A percentile compares a stretch with the other conserved stretches of the same genome.
Conservation (phyloP, 495 filamentous ascomycete genomes). For the Monascus purpureus region DNA sequence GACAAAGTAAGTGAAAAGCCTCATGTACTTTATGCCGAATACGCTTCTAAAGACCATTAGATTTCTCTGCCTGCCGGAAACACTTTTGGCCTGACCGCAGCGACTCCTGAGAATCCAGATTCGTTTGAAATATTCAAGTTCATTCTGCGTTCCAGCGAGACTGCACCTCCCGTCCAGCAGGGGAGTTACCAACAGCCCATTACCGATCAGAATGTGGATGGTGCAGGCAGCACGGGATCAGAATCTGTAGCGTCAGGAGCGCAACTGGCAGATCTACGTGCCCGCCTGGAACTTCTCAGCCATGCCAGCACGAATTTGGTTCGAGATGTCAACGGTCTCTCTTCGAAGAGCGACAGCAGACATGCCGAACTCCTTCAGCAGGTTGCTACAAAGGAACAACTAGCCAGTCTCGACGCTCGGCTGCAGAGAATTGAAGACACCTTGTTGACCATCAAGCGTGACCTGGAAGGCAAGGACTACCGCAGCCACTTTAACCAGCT, state of each 20-base stretch:
- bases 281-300: conserved; percentile 62
- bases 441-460: conserved; percentile 41
- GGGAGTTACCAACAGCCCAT: conserved; percentile 20
- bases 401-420: conserved; percentile 40
- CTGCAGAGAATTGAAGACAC: conserved; percentile 44
- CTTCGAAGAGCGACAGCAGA: conserved; percentile 37
- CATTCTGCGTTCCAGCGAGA: conserved; percentile 39
- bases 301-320: conserved; percentile 57
- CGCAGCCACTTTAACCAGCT: conserved; percentile 54
- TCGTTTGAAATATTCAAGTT: conserved; percentile 91
- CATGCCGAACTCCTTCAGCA: conserved; percentile 43
- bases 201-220: conserved; percentile 14
- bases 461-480: conserved; percentile 61
- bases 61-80: conserved; percentile 68
- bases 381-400: conserved; percentile 30
- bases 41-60: conserved; percentile 14
- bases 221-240: background rate
- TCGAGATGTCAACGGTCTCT: conserved; percentile 39
- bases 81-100: conserved; percentile 75
- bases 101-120: conserved; percentile 80
- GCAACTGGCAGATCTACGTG: conserved; percentile 72
- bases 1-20: conserved; percentile 38
- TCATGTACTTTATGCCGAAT: background rate
- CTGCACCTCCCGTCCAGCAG: conserved; percentile 17
- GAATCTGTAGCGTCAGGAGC: conserved; percentile 9